Evolutionary conservation across 768 basidiomycete species (phyloP), one percentile per base, ranked within the genome.

Genomic region (Amyloporia xantha): DNA sequence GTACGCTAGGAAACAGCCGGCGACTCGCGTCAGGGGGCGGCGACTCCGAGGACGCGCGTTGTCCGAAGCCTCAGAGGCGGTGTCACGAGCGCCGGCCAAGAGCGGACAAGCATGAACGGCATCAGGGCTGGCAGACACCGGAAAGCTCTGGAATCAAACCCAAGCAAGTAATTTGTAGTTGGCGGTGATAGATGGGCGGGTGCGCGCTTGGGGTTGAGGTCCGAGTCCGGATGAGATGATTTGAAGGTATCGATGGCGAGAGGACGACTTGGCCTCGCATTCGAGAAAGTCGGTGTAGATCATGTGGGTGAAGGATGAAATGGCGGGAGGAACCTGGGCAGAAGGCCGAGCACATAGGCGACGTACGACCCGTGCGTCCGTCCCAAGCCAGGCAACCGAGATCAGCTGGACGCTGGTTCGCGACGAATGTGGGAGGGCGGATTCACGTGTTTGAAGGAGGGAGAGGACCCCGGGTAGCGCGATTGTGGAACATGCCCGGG

Each of bases 321-420:
- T 17, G 5, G 13, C 17, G 40, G 10, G 40, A 41, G 17, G 40
- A 23, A 41, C 9, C 20, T 12, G 21, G n/a, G 20, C 38, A 39
- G 40, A 23, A 24, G 40, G 19, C 6, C 19, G 20, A 12, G 40
- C n/a, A 12, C 12, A 24, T 5, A 12, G 5, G 40, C 10, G 40
- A 21, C 9, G n/a, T n/a, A n/a, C n/a, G n/a, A n/a, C n/a, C n/a
- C n/a, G n/a, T 21, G 6, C 21, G 40, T 23, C 12, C 17, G 38
- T 19, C 13, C 13, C 9, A 13, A 17, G 9, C 13, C 38, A 20
- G 38, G 17, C 17, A 13, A 9, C 12, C 9, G 15, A 26, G 9
- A 19, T 43, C 42, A 43, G 42, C 42, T 43, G 42, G 42, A 4
- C 42, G 42, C 42, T 6, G 11, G 24, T 28, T 5, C 42, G 42